phyloP scores from a whole-genome alignment of 1,284 basidiomycete species.

The Cryptococcus deneoformans region DNA sequence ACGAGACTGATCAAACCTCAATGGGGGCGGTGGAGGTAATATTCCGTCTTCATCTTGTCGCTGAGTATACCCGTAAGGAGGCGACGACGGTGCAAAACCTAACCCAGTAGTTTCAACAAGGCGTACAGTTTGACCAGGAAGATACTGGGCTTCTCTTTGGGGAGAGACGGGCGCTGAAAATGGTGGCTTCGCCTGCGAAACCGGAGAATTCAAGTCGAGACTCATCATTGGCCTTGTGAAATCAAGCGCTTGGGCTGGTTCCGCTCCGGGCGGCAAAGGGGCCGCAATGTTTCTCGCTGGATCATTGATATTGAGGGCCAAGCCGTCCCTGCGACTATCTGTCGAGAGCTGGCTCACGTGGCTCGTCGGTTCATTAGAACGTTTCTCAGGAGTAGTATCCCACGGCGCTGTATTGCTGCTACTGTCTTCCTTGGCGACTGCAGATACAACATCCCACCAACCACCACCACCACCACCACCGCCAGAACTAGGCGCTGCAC shows the following conservation, averaged over 20 bases:
- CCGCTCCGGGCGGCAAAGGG: slow-evolving; percentile 29
- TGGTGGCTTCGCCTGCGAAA: neutral
- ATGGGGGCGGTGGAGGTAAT: slow-evolving; percentile 7
- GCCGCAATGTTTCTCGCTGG: neutral
- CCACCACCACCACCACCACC: slow-evolving; percentile 13
- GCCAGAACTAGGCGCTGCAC: neutral
- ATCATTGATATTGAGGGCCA: slow-evolving; percentile 2
- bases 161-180: neutral
- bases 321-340: neutral
- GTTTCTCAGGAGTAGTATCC: slow-evolving; percentile 6
- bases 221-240: slow-evolving; percentile 11
- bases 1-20: slow-evolving; percentile 5
- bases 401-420: slow-evolving; percentile 17
- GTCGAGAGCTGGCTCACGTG: neutral
- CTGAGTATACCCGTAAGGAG: neutral
- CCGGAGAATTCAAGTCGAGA: neutral
- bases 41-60: neutral
- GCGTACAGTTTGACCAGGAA: neutral
- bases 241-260: slow-evolving; percentile 17
- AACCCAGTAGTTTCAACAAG: too few species aligned
- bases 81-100: neutral
- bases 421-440: slow-evolving; percentile 11
- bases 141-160: neutral
- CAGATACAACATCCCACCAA: slow-evolving; percentile 42
- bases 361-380: neutral